Evolutionary conservation across 345 rosid genomes (phyloP).

Genomic region (Lepidium sativum): DNA sequence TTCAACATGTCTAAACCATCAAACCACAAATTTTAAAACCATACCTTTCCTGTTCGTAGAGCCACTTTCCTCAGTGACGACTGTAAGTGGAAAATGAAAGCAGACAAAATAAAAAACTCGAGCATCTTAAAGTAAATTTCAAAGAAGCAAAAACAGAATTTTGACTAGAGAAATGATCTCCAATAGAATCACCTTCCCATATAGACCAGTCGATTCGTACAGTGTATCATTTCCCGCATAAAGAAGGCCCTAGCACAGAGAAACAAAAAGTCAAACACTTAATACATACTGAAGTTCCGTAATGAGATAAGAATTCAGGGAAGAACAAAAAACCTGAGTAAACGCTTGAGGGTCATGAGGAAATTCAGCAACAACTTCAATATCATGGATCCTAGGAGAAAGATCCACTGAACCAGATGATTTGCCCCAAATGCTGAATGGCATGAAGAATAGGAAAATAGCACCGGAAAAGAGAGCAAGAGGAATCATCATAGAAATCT

Average conservation of each 20-base stretch:
- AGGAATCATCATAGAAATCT: conserved; percentile 25
- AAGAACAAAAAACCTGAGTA: conserved; percentile 44
- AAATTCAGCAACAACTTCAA: conserved; percentile 51
- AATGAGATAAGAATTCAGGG: not conserved
- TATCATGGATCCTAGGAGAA: conserved; percentile 22
- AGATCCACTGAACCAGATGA: not conserved
- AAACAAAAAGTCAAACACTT: not conserved
- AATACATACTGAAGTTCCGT: not conserved
- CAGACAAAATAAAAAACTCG: not conserved
- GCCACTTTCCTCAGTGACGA: conserved; percentile 77
- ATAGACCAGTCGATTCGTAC: conserved; percentile 83
- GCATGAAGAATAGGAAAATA: conserved; percentile 32
- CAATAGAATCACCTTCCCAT: conserved; percentile 32
- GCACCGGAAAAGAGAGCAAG: conserved; percentile 26
- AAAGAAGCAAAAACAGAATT: not conserved
- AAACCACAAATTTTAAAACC: not conserved
- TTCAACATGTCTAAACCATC: not conserved
- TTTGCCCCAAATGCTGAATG: conserved; percentile 21
- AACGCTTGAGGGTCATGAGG: conserved; percentile 65
- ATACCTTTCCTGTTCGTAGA: conserved; percentile 77
- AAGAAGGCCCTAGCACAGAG: conserved; percentile 63
- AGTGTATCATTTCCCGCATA: conserved; percentile 60
- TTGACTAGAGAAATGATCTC: not conserved
- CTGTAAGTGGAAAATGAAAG: conserved; percentile 30
- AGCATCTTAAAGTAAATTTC: not conserved